These are phyloP conservation scores for Nidula microcarpa DNA, from an alignment of 768 basidiomycete genomes.

Conservation along the genomic window DNA sequence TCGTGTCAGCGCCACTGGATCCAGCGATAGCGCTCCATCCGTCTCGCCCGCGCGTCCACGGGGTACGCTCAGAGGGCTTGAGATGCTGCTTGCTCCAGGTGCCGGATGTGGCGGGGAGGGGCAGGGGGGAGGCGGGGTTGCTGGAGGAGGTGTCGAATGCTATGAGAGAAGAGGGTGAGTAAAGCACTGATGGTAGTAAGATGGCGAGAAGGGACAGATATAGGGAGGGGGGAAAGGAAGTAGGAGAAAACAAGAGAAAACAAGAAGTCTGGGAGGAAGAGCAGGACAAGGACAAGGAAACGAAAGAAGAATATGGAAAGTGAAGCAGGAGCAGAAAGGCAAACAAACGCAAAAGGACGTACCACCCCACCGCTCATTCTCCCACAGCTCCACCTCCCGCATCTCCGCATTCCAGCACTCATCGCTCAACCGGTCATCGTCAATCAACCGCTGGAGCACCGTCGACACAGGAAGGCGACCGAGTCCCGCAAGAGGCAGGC, in stretches of 20 bases:
- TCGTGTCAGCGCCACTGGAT: constrained; percentile 35
- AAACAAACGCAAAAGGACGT: constrained; percentile 1
- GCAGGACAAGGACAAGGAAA: neutral
- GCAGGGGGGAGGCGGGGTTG: constrained; percentile 1
- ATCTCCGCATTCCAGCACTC: constrained; percentile 62
- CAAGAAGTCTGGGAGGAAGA: neutral
- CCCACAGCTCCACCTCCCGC: constrained; percentile 71
- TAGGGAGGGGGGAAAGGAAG: neutral
- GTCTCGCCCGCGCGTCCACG: constrained; percentile 72
- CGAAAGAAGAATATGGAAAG: neutral
- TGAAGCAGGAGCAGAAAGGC: neutral
- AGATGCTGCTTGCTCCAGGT: constrained; percentile 45
- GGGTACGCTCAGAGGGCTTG: constrained; percentile 42
- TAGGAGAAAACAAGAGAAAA: neutral
- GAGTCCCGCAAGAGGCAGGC: neutral
- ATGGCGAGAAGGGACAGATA: neutral
- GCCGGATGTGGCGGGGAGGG: constrained; percentile 6
- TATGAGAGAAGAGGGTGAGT: neutral
- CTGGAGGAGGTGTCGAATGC: neutral
- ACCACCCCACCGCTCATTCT: constrained; percentile 67
- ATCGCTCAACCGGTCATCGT: constrained; percentile 67
- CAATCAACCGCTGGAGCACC: constrained; percentile 38
- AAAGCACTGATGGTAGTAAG: neutral
- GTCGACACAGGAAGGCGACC: constrained; percentile 11
- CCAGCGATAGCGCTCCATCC: constrained; percentile 61